phyloP scores from a whole-genome alignment of 2,329 filamentous ascomycete species.

The Domatiomyces globalis region DNA sequence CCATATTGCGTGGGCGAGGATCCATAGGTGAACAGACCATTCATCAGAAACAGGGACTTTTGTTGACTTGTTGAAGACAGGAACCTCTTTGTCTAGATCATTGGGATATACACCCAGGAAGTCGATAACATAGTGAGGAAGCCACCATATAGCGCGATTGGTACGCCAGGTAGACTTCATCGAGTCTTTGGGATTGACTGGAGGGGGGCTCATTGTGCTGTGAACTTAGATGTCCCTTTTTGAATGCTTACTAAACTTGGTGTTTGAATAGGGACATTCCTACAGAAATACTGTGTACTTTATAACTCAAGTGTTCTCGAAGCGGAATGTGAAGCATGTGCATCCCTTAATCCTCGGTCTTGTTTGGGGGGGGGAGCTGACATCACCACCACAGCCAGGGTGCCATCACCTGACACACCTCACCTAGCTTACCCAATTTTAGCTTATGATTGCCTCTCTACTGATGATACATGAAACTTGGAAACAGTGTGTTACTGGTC shows the following conservation, averaged over 20 bases:
- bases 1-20: neutral
- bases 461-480: no score
- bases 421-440: no score
- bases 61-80: neutral
- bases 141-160: neutral
- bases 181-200: neutral
- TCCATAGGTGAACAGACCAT: neutral
- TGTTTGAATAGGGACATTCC: neutral
- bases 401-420: no score
- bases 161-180: neutral
- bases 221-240: no score
- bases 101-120: neutral
- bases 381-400: no score
- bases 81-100: neutral
- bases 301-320: neutral
- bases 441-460: no score
- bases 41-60: neutral
- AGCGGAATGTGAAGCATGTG: neutral
- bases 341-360: neutral
- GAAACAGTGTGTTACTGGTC: no score
- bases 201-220: neutral
- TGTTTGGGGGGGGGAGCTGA: no score
- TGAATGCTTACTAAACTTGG: no score
- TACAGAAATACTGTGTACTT: neutral
- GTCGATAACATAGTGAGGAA: neutral